These are phyloP conservation scores for Dorcoceras hygrometricum DNA, from an alignment of 257 asterid genomes.

Conservation along the genomic window DNA sequence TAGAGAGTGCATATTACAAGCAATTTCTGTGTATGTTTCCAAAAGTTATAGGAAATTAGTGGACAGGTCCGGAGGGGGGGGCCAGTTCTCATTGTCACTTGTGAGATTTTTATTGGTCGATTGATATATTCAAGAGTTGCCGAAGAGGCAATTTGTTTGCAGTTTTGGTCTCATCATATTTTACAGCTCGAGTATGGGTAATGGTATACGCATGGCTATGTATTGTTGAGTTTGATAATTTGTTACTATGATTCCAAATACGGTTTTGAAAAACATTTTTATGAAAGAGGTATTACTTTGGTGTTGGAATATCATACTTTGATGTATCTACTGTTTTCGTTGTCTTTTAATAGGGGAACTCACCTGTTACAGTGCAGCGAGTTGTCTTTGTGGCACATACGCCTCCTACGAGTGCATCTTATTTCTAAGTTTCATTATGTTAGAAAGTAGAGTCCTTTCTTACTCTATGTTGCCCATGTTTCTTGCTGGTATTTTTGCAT, in stretches of 20 bases:
- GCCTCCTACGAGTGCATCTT: neutral
- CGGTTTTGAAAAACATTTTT: conserved; percentile 11
- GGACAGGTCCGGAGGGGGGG: conserved; percentile 13
- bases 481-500: neutral
- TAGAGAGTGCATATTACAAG: conserved; percentile 36
- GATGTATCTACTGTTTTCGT: neutral
- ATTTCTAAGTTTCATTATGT: neutral
- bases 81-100: conserved; percentile 25
- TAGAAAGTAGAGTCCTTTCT: neutral
- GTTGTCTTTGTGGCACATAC: neutral
- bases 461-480: neutral
- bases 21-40: conserved; percentile 19
- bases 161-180: conserved; percentile 48
- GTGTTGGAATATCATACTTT: neutral
- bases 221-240: conserved; percentile 24
- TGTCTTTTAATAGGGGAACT: neutral
- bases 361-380: neutral
- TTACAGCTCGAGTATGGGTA: conserved; percentile 19
- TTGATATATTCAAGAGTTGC: conserved; percentile 29
- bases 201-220: conserved; percentile 26
- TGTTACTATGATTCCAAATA: conserved; percentile 5
- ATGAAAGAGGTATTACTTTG: neutral
- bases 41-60: conserved; percentile 18
- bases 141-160: conserved; percentile 34
- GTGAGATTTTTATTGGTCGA: conserved; percentile 31